phyloP scores from a whole-genome alignment of 2,329 filamentous ascomycete genomes.

The Monilinia laxa region DNA sequence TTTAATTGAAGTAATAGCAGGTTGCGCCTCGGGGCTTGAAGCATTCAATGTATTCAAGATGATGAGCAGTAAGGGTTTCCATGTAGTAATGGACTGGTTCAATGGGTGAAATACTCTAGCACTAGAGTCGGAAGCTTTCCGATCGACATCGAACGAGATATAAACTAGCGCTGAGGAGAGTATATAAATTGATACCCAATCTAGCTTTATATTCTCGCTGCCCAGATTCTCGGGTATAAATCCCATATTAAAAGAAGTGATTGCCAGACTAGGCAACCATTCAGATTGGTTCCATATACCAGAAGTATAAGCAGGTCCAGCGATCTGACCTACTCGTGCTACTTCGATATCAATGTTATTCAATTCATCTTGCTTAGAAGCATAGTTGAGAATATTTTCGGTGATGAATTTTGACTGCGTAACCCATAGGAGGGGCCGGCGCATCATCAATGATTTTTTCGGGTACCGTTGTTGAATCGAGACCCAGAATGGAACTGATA shows the following conservation, averaged over 20 bases:
- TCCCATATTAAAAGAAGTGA: slow-evolving; percentile 9
- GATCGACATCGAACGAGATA: not conserved
- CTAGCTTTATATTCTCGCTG: not conserved
- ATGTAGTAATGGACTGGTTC: not conserved
- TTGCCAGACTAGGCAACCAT: slow-evolving; percentile 8
- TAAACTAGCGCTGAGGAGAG: not conserved
- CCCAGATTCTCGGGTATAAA: slow-evolving; percentile 2
- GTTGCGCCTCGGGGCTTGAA: not conserved
- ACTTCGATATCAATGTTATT: slow-evolving; percentile 43
- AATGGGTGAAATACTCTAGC: slow-evolving; percentile 10
- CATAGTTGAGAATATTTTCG: slow-evolving; percentile 45
- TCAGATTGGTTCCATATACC: slow-evolving; percentile 1
- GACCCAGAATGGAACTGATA: slow-evolving; percentile 29
- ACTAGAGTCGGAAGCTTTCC: not conserved
- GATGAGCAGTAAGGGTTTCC: not conserved
- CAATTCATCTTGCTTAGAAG: slow-evolving; percentile 38
- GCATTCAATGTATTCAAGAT: slow-evolving; percentile 11
- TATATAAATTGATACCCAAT: slow-evolving; percentile 20
- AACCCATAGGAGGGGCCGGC: slow-evolving; percentile 31
- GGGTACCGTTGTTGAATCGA: slow-evolving; percentile 27
- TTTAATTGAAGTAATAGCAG: not conserved
- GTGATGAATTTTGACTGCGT: slow-evolving; percentile 37
- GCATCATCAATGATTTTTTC: slow-evolving; percentile 11
- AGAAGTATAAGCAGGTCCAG: slow-evolving; percentile 35
- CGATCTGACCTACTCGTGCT: slow-evolving; percentile 51